Evolutionary conservation across 176 grass and related monocot genomes (phyloP), one percentile per base, ranked within the genome.

Genomic region (Phoenix dactylifera): DNA sequence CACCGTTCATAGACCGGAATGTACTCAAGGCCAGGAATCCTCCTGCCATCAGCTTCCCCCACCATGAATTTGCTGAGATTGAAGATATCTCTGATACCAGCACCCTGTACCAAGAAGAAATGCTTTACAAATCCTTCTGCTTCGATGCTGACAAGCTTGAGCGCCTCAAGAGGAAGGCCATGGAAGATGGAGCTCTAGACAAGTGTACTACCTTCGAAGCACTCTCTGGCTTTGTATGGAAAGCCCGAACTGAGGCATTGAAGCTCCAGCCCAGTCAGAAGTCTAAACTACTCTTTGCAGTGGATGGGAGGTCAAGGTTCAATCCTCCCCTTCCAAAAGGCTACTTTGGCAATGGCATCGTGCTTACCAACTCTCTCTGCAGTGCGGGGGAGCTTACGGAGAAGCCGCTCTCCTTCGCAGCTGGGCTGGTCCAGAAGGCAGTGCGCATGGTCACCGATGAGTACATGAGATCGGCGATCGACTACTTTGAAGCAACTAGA

Each of bases 201-300:
- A 79, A 60, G 35, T 97, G 81, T 70, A 97, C 93, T 1, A 85
- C 87, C 57, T 97, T 97, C 29, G 93, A 97, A 75, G 84, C 87
- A 51, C 84, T 97, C 7, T 85, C 92, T 0, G 84, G 84, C 12
- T 65, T 88, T 6, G 84, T 97, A 7, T 97, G 92, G 92, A 75
- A 78, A 7, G 81, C 93, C 5, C 93, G 93, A 68, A 81, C 84
- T 12, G 30, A n/a, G n/a, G 72, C 87, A 1, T 73, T 98, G 18
- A 65, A 66, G 5, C 79, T 88, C 15, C 58, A 49, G 0, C 73
- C 81, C 0, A 72, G 79, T 10, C 93, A 98, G 73, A 64, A 74
- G 59, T 88, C 93, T 16, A 92, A 98, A 84, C 79, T 98, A 55
- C 81, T 98, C 2, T 98, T 98, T 73, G 93, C 93, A 15, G 87